These are phyloP conservation scores for Tubosaeta sp. DNA, from an alignment of 768 basidiomycete genomes.

Conservation along the genomic window DNA sequence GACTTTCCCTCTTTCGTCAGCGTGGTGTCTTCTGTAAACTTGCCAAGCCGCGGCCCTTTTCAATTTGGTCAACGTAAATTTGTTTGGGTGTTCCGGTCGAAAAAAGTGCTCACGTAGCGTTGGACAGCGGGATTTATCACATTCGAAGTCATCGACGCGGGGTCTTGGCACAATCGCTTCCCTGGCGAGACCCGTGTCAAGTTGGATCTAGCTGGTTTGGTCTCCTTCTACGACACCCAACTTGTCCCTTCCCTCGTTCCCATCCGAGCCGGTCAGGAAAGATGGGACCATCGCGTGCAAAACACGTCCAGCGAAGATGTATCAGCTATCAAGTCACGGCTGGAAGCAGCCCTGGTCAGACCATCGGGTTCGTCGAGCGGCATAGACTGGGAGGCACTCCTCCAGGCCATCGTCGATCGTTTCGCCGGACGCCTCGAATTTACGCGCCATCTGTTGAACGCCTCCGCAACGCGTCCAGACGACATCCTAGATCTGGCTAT, in stretches of 20 bases:
- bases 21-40: background rate
- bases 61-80: background rate
- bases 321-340: background rate
- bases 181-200: too few relatives aligned
- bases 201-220: too few relatives aligned
- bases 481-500: background rate
- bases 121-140: too few relatives aligned
- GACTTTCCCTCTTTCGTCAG: background rate
- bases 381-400: background rate
- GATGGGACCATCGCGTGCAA: too few relatives aligned
- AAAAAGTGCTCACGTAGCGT: too few relatives aligned
- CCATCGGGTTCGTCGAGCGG: background rate
- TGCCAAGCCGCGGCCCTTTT: background rate
- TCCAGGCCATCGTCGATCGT: conserved; percentile 6
- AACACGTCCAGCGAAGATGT: background rate
- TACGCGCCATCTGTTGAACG: too few relatives aligned
- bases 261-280: background rate
- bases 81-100: background rate
- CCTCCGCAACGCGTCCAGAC: background rate
- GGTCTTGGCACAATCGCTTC: too few relatives aligned
- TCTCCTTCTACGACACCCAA: too few relatives aligned
- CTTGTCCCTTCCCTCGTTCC: background rate
- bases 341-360: background rate
- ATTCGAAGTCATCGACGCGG: too few relatives aligned
- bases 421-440: conserved; percentile 25